A percentile compares a stretch with the other conserved stretches of the same genome.
Conservation (phyloP, 306 rosid species). For the Albizia julibrissin region DNA sequence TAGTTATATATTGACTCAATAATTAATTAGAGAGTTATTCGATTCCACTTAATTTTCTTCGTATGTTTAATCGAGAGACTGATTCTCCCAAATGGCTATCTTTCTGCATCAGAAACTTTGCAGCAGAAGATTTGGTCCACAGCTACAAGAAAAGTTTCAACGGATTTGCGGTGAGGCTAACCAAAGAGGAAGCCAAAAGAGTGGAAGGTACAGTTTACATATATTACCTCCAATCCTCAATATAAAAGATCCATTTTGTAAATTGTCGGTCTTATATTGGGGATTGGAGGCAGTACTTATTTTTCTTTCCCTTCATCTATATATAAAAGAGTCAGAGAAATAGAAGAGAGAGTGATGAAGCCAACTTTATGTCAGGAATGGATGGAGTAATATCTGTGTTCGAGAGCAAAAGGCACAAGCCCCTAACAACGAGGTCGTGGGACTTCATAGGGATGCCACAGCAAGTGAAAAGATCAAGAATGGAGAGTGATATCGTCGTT, state of each 20-base stretch:
- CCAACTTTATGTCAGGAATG: constrained; percentile 6
- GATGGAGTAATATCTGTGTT: constrained; percentile 37
- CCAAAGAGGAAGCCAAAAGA: constrained; percentile 34
- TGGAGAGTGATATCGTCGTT: constrained; percentile 22
- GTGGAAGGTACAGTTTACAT: not conserved
- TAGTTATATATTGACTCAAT: too few relatives aligned
- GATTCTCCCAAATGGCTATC: not conserved
- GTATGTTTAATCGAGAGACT: not conserved
- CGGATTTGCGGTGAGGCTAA: constrained; percentile 36
- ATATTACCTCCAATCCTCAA: too few relatives aligned
- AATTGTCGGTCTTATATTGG: too few relatives aligned
- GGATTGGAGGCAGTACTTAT: too few relatives aligned
- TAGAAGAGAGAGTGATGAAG: not conserved
- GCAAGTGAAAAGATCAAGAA: not conserved
- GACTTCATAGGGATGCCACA: constrained; percentile 31
- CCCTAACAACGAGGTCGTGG: constrained; percentile 42
- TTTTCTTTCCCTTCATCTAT: too few relatives aligned
- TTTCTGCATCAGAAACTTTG: not conserved
- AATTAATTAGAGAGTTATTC: too few relatives aligned
- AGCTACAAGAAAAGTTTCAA: constrained; percentile 31
- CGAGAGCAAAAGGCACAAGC: not conserved
- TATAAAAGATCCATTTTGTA: too few relatives aligned
- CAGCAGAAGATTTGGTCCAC: constrained; percentile 6
- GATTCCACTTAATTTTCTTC: not conserved
- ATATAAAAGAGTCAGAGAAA: not conserved